Conservation (phyloP, 495 filamentous ascomycete genomes). For the Trichoderma gamsii region DNA sequence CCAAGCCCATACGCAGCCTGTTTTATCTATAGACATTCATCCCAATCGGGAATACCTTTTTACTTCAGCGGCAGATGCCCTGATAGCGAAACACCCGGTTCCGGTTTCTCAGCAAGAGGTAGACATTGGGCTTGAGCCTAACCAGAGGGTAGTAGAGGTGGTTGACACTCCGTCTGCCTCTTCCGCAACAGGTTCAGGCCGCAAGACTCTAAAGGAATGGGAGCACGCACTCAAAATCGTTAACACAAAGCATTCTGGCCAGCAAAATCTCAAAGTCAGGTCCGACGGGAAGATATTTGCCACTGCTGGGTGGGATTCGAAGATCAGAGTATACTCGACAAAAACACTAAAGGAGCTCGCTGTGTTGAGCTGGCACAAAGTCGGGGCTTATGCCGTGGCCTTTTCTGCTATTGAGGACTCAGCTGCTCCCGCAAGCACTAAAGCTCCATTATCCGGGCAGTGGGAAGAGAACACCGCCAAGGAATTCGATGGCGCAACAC, state of each 20-base stretch:
- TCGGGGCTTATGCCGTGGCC: conserved; percentile 78
- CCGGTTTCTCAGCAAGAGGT: conserved; percentile 25
- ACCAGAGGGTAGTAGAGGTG: neutral
- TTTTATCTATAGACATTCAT: conserved; percentile 68
- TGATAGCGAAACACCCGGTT: conserved; percentile 47
- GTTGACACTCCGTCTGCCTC: conserved; percentile 15
- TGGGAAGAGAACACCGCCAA: neutral
- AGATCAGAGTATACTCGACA: conserved; percentile 70
- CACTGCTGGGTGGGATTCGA: conserved; percentile 89
- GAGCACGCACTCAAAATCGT: conserved; percentile 26
- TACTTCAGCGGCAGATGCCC: conserved; percentile 75
- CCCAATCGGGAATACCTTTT: conserved; percentile 57
- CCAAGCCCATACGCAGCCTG: conserved; percentile 72
- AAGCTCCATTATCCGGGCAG: neutral
- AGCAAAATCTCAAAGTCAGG: conserved; percentile 73
- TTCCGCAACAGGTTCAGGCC: conserved; percentile 17
- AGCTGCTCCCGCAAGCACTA: neutral
- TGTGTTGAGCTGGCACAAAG: conserved; percentile 91
- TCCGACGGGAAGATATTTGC: conserved; percentile 78
- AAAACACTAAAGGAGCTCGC: conserved; percentile 84
- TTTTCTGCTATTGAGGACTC: conserved; percentile 53
- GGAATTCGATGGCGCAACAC: neutral
- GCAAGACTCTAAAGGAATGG: conserved; percentile 9
- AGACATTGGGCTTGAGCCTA: neutral
- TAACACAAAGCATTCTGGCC: conserved; percentile 83